These are phyloP conservation scores for Blastocystis sp. DNA, from an alignment of 352 stramenopile genomes.

Conservation along the genomic window DNA sequence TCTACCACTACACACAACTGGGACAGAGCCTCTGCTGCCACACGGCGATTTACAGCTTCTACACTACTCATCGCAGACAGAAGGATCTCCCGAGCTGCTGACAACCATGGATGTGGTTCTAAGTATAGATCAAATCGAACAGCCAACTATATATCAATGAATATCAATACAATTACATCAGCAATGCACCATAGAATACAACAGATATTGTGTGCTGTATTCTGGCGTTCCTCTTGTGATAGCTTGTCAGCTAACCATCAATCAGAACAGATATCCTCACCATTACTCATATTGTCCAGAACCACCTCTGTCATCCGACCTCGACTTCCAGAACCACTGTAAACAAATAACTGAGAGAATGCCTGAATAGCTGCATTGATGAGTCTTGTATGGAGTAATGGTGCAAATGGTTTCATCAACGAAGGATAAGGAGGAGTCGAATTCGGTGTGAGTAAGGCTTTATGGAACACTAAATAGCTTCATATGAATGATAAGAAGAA, in stretches of 20 bases:
- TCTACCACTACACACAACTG: conserved; percentile 53
- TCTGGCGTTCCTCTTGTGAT: conserved; percentile 4
- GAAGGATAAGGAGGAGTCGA: conserved; percentile 36
- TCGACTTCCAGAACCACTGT: conserved; percentile 49
- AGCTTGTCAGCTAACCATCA: conserved; percentile 13
- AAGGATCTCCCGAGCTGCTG: conserved; percentile 19
- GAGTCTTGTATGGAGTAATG: conserved; percentile 31
- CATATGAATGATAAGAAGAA: neutral
- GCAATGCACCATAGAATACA: conserved; percentile 61
- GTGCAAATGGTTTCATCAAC: neutral
- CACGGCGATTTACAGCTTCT: conserved; percentile 4
- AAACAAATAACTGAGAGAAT: conserved; percentile 63
- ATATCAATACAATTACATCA: neutral
- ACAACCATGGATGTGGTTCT: conserved; percentile 59
- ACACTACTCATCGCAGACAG: conserved; percentile 54
- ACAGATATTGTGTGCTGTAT: conserved; percentile 48
- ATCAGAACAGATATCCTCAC: neutral
- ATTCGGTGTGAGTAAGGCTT: neutral
- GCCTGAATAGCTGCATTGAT: conserved; percentile 62
- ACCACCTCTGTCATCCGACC: conserved; percentile 56
- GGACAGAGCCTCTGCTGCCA: conserved; percentile 52
- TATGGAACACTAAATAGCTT: conserved; percentile 52
- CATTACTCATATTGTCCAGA: conserved; percentile 5
- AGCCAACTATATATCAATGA: neutral
- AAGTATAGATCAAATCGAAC: conserved; percentile 58